Evolutionary conservation across 441 rosid genomes (phyloP).

Genomic region (Sinapis alba): DNA sequence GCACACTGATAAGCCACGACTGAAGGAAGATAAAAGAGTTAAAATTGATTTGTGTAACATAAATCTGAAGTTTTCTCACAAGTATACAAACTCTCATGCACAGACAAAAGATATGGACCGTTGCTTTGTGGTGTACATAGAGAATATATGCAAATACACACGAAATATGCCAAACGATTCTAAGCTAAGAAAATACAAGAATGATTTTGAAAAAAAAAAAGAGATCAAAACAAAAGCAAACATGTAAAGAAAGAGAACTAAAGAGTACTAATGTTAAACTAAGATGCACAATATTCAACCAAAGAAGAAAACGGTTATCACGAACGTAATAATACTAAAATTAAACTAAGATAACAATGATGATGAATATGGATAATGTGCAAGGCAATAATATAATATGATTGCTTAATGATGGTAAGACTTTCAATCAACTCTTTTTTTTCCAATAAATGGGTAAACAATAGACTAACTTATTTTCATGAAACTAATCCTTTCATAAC

Average conservation of each 20-base stretch:
- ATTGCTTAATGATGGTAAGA: background rate
- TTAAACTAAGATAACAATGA: background rate
- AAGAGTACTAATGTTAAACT: background rate
- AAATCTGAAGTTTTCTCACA: slow-evolving; percentile 8
- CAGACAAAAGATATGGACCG: slow-evolving; percentile 26
- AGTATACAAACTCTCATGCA: slow-evolving; percentile 27
- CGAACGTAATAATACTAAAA: background rate
- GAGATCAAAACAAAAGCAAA: background rate
- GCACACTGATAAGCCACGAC: background rate
- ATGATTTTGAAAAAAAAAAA: background rate
- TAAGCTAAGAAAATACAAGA: background rate
- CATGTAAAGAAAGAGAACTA: background rate
- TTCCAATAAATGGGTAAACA: background rate
- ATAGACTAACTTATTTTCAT: background rate
- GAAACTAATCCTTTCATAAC: background rate
- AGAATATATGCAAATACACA: background rate
- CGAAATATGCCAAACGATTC: background rate
- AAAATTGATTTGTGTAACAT: slow-evolving; percentile 19
- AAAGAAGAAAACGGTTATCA: background rate
- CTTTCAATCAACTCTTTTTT: background rate
- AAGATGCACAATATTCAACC: background rate
- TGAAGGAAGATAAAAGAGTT: background rate
- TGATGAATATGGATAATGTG: background rate
- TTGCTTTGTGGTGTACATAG: slow-evolving; percentile 1
- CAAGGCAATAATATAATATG: background rate